phyloP scores from a whole-genome alignment of 2,329 filamentous ascomycete genomes.

The Immersiporthe knoxdaviesiana region DNA sequence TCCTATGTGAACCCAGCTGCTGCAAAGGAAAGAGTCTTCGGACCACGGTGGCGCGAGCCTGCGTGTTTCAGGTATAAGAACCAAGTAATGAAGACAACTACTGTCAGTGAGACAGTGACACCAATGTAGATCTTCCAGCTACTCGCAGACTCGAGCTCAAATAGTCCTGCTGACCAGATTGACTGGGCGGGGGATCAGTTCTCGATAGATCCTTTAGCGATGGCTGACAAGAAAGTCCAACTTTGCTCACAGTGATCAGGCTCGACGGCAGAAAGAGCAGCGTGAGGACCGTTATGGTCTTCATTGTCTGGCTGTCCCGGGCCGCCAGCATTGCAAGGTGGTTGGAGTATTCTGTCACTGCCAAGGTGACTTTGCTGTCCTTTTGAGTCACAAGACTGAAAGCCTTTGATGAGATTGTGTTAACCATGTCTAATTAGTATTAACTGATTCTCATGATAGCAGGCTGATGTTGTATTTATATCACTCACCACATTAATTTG shows the following conservation, averaged over 20 bases:
- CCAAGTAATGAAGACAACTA: conserved; percentile 18
- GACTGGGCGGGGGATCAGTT: conserved; percentile 8
- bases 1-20: not conserved
- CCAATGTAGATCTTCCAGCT: conserved; percentile 19
- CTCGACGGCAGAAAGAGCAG: conserved; percentile 20
- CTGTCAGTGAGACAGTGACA: conserved; percentile 12
- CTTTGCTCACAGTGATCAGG: conserved; percentile 8
- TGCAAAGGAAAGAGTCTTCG: conserved; percentile 1
- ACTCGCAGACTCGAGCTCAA: conserved; percentile 8
- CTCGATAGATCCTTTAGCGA: not conserved
- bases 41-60: not conserved
- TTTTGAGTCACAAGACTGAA: conserved; percentile 23
- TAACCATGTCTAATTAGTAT: not conserved
- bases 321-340: conserved; percentile 20
- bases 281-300: conserved; percentile 18
- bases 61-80: conserved; percentile 10
- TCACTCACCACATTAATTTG: conserved; percentile 20
- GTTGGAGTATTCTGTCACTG: conserved; percentile 16
- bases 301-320: conserved; percentile 23
- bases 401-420: conserved; percentile 9
- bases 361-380: conserved; percentile 20
- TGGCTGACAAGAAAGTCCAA: not conserved
- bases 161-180: conserved; percentile 19
- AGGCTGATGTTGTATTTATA: not conserved
- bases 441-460: not conserved